Conservation (phyloP, 768 basidiomycete genomes). For the Amylocystis lapponica region DNA sequence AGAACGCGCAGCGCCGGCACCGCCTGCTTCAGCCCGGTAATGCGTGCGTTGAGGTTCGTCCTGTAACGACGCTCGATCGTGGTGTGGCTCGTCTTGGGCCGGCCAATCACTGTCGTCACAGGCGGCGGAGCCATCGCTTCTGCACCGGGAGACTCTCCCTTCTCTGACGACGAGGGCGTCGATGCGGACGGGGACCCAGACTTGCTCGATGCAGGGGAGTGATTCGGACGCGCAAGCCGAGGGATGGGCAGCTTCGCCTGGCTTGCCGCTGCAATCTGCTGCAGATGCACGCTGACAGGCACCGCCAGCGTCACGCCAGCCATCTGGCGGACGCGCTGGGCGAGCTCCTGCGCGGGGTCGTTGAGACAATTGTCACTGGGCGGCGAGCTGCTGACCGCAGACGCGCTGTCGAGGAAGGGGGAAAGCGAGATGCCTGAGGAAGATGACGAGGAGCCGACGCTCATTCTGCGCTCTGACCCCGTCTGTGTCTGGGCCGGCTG, state of each 20-base stretch:
- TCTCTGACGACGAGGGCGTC: constrained; percentile 39
- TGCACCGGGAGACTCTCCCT: constrained; percentile 20
- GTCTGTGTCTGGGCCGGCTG: constrained; percentile 13
- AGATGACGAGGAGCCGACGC: constrained; percentile 47
- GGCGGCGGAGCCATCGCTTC: constrained; percentile 12
- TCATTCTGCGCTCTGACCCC: constrained; percentile 36
- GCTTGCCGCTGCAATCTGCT: constrained; percentile 23
- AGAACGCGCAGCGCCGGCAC: constrained; percentile 81
- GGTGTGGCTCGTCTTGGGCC: constrained; percentile 85
- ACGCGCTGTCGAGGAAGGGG: constrained; percentile 38
- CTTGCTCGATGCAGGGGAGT: constrained; percentile 29
- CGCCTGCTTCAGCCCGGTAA: constrained; percentile 71
- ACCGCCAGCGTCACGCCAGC: constrained; percentile 34
- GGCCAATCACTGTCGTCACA: constrained; percentile 23
- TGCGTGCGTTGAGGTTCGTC: constrained; percentile 84
- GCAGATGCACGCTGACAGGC: constrained; percentile 29
- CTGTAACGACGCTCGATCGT: constrained; percentile 87
- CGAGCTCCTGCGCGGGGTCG: constrained; percentile 31
- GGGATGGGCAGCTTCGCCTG: constrained; percentile 41
- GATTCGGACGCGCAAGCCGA: constrained; percentile 43
- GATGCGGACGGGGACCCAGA: constrained; percentile 25
- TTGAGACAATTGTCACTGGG: constrained; percentile 17
- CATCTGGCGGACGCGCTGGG: constrained; percentile 30
- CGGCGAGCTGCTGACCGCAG: constrained; percentile 18
- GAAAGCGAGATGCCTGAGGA: constrained; percentile 52